Conservation (phyloP, 1,284 basidiomycete genomes). For the Nidula niveotomentosa region DNA sequence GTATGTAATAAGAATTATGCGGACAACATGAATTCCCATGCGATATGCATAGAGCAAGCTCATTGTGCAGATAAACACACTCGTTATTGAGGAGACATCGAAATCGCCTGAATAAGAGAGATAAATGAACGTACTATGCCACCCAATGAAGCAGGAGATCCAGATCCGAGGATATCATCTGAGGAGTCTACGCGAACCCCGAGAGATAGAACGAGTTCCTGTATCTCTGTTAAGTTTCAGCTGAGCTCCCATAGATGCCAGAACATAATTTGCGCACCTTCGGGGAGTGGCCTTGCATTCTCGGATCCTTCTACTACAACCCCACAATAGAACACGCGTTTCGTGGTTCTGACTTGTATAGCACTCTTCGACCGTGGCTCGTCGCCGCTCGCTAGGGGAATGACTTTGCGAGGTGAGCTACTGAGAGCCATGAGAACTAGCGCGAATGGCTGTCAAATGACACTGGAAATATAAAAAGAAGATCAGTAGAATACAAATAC, state of each 20-base stretch:
- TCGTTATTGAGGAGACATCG: too few species aligned
- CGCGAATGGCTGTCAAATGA: too few species aligned
- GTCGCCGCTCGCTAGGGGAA: constrained; percentile 68
- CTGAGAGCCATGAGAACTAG: constrained; percentile 36
- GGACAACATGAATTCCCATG: too few species aligned
- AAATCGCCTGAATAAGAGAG: too few species aligned
- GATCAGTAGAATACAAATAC: background rate
- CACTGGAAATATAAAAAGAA: too few species aligned
- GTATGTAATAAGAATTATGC: too few species aligned
- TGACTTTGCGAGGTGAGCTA: constrained; percentile 67
- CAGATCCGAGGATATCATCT: constrained; percentile 29
- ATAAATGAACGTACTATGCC: too few species aligned
- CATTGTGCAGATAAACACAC: too few species aligned
- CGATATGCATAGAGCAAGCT: too few species aligned
- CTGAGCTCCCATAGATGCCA: constrained; percentile 4
- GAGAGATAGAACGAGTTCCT: constrained; percentile 75
- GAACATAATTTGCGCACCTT: constrained; percentile 45
- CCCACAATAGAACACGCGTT: constrained; percentile 77
- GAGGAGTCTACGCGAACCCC: constrained; percentile 58
- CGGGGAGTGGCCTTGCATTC: constrained; percentile 61
- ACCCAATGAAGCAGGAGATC: too few species aligned
- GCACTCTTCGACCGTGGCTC: constrained; percentile 38
- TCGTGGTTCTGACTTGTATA: constrained; percentile 49
- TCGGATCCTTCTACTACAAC: constrained; percentile 81
- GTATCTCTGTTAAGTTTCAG: constrained; percentile 54